Evolutionary conservation across 441 rosid species (phyloP), one percentile per base, ranked within the genome.

Genomic region (Eruca vesicaria): DNA sequence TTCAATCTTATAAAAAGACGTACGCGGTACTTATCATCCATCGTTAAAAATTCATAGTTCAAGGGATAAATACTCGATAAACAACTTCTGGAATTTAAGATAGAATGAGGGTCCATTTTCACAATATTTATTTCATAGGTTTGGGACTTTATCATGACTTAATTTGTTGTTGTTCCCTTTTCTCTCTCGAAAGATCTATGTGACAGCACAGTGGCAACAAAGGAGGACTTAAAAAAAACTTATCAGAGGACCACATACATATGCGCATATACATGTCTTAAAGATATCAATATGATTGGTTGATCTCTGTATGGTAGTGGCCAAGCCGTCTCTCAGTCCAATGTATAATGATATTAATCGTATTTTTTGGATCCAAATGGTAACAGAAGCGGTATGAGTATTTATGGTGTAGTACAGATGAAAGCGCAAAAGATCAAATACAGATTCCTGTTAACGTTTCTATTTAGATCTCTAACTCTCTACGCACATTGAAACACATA

Each of bases 191-290:
- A 64, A 70, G 75, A 43, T 76, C 71, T 69, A 76, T 32, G 75
- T 69, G 75, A 69, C 61, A 70, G 31, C 66, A 63, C 71, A 69
- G 52, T 76, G 66, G 66, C 71, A 63, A 64, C 75, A 76, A 63
- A 64, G 75, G 55, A 75, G 53, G 55, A 48, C 55, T 16, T 48
- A 0, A 21, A 36, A 64, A 14, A 55, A 2, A 31, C 21, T 20
- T 31, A 68, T 11, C 19, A 71, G n/a, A 71, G 80, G 80, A 71
- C 80, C 72, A 77, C 80, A 77, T 4, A 70, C 76, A 77, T 78
- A 48, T 29, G 5, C 18, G 52, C 52, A 43, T 48, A 60, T 61
- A 72, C 31, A 78, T 71, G 66, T 66, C 71, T 65, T 36, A 48
- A 45, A 45, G 16, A 65, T 65, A 58, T 77, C 68, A 65, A 71